Conservation (phyloP, 139 green algal species). For the Auxenochlorella pyrenoidosa region DNA sequence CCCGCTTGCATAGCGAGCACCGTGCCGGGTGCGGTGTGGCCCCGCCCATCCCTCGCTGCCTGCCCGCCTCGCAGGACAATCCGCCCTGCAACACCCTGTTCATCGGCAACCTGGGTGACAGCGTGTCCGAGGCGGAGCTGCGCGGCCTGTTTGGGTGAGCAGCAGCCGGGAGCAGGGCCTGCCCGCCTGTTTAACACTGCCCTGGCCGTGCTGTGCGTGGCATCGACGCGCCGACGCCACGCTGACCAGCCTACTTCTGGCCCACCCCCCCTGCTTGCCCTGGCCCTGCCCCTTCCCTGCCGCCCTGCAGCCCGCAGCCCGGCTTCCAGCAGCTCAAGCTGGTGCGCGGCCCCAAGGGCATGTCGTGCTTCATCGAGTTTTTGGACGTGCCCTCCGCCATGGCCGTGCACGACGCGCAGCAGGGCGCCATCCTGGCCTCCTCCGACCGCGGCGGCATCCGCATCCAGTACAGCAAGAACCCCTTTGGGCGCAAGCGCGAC, state of each 20-base stretch:
- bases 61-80: conserved; percentile 73
- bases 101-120: conserved; percentile 86
- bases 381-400: conserved; percentile 72
- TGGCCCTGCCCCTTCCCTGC: not conserved
- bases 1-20: too few species aligned
- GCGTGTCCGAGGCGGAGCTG: conserved; percentile 74
- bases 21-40: too few species aligned
- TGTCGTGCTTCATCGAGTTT: conserved; percentile 94
- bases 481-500: conserved; percentile 89
- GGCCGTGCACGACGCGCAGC: conserved; percentile 72
- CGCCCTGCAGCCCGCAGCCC: conserved; percentile 47
- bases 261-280: not conserved
- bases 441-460: conserved; percentile 88
- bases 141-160: conserved; percentile 65
- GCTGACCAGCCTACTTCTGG: too few species aligned
- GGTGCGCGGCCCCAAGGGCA: conserved; percentile 58
- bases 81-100: conserved; percentile 96
- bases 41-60: not conserved
- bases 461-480: conserved; percentile 93
- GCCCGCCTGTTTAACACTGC: too few species aligned
- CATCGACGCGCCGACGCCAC: too few species aligned
- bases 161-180: too few species aligned
- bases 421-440: conserved; percentile 75
- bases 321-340: conserved; percentile 90
- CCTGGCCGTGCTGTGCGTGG: too few species aligned